Base-by-base conservation (phyloP, 495 filamentous ascomycete genomes). In the Aspergillus nidulans region DNA sequence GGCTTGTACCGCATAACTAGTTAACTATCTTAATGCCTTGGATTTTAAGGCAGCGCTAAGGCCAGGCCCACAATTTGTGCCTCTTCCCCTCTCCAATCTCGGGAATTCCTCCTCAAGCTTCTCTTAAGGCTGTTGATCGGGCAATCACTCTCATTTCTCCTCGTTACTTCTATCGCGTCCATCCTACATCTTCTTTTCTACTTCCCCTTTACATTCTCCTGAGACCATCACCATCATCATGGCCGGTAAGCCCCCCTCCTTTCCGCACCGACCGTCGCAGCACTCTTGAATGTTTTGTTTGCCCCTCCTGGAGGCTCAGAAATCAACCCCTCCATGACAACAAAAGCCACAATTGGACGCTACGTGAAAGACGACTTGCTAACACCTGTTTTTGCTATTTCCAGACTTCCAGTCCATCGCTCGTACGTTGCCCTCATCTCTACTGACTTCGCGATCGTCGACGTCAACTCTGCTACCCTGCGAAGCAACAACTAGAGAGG, bases 321-420 rank as follows among this genome's bases (percentile, higher is more conserved):
- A 45, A 32, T 16, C 26, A 38, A 40, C 60, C 60, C 53, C 56
- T 59, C 58, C 55, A 56, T 28, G 36, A 24, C 23, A 19, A 28
- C 19, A 52, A 18, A 4, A 48, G 25, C 34, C 32, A 46, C 26
- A 21, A 38, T 42, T 20, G 16, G 15, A 49, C 15, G 26, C 21
- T 44, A 44, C 16, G 12, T 9, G 20, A 25, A 18, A 10, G 38
- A 23, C 21, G 26, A 41, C 7, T 43, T 36, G 54, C 69, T 69
- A 64, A 70, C 58, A 36, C 6, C 44, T 46, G 41, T 24, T 7
- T 36, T 1, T 52, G 24, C 24, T 5, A 26, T 15, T 6, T 59
- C 16, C 56, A 83, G 81, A 82, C 69, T 85, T 81, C 69, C 53
- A 52, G 34, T 55, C 30, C 30, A 72, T 86, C 60, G 82, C 81